Percentiles rank a stretch among this genome's conserved stretches.
These are phyloP conservation scores for Claviceps digitariae DNA, from an alignment of 2,329 filamentous ascomycete genomes.

Conservation along the genomic window DNA sequence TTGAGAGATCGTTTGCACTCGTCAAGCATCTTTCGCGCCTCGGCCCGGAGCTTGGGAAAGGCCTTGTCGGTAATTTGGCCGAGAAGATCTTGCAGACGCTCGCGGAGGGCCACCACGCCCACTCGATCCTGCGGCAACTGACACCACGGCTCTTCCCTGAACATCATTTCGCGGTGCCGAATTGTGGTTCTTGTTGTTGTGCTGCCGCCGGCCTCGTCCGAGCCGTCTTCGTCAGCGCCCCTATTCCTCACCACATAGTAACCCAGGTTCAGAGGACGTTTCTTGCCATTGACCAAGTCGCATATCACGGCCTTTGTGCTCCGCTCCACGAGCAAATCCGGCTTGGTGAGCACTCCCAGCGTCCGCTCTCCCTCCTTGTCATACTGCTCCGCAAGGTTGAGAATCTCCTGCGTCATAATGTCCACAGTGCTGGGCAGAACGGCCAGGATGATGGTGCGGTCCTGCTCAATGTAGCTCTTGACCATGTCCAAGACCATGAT, in stretches of 20 bases:
- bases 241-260: conserved; percentile 37
- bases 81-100: conserved; percentile 23
- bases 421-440: conserved; percentile 28
- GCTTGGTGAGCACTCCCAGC: conserved; percentile 42
- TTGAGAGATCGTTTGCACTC: neutral
- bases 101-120: conserved; percentile 23
- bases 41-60: conserved; percentile 21
- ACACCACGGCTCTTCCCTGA: conserved; percentile 23
- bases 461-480: conserved; percentile 28
- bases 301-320: conserved; percentile 24
- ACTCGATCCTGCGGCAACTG: conserved; percentile 10
- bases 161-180: conserved; percentile 21
- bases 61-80: conserved; percentile 26
- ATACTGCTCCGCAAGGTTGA: conserved; percentile 20
- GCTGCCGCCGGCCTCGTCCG: conserved; percentile 11
- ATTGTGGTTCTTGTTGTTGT: conserved; percentile 2
- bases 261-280: conserved; percentile 28
- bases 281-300: conserved; percentile 27
- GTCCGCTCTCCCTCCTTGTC: conserved; percentile 29
- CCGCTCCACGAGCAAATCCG: conserved; percentile 36
- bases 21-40: conserved; percentile 12
- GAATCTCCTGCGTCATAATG: conserved; percentile 27
- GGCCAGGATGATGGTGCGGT: conserved; percentile 34
- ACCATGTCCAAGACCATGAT: conserved; percentile 33
- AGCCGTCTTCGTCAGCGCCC: conserved; percentile 25